Evolutionary conservation across 2,329 filamentous ascomycete genomes (phyloP).

Genomic region (Mariannaea sp.): DNA sequence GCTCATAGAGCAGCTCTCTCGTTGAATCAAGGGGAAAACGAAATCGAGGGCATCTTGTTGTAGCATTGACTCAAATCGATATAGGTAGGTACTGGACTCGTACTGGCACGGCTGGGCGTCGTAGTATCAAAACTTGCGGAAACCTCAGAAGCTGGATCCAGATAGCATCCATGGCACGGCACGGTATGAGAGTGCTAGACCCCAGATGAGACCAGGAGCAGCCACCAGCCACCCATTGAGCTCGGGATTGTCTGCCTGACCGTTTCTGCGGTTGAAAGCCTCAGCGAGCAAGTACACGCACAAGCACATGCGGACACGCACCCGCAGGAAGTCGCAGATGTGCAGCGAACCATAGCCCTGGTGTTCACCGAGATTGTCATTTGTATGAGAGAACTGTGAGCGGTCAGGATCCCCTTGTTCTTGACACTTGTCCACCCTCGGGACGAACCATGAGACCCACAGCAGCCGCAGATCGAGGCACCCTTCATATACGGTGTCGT

Average conservation of each 20-base stretch:
- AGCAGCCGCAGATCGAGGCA: slow-evolving; percentile 47
- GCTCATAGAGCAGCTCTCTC: no score
- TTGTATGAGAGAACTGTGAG: slow-evolving; percentile 32
- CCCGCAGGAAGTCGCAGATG: slow-evolving; percentile 4
- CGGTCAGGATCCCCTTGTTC: slow-evolving; percentile 40
- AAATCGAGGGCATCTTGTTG: slow-evolving; percentile 1
- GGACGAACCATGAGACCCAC: slow-evolving; percentile 48
- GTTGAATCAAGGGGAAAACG: not conserved
- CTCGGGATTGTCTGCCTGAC: not conserved
- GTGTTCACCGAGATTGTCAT: slow-evolving; percentile 45
- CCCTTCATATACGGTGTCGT: slow-evolving; percentile 35
- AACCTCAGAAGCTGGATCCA: not conserved
- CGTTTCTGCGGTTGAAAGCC: slow-evolving; percentile 2
- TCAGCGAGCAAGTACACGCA: slow-evolving; percentile 2
- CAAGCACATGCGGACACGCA: slow-evolving; percentile 12
- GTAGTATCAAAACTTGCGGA: slow-evolving; percentile 2
- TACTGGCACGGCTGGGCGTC: slow-evolving; percentile 14
- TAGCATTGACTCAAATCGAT: not conserved
- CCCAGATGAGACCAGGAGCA: not conserved
- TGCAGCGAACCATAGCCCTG: slow-evolving; percentile 42
- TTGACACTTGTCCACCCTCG: slow-evolving; percentile 46
- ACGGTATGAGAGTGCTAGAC: not conserved
- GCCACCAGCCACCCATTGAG: not conserved
- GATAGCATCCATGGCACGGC: slow-evolving; percentile 1
- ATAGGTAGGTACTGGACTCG: not conserved